Percentiles rank a stretch among this genome's conserved stretches.
These are phyloP conservation scores for Apiospora marii DNA, from an alignment of 2,329 filamentous ascomycete species.

Conservation along the genomic window DNA sequence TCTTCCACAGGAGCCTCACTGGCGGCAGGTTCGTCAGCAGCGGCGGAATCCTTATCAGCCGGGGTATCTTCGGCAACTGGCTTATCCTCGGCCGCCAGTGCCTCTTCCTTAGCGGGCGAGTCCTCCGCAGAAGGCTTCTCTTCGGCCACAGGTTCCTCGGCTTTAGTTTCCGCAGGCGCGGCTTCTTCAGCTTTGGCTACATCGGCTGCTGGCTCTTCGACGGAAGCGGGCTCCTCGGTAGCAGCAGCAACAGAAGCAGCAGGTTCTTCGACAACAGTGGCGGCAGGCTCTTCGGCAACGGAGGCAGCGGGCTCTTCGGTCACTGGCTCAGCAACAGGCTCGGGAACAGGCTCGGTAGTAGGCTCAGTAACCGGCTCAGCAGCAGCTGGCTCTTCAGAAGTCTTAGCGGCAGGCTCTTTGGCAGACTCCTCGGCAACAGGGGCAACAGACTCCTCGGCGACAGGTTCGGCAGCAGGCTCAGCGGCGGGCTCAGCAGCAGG, in stretches of 20 bases:
- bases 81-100: neutral
- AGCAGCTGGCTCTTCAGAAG: conserved; percentile 6
- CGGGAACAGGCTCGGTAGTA: conserved; percentile 28
- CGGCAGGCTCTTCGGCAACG: conserved; percentile 2
- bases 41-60: neutral
- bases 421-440: conserved; percentile 23
- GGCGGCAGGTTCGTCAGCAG: conserved; percentile 3
- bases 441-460: neutral
- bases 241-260: conserved; percentile 7
- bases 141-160: conserved; percentile 24
- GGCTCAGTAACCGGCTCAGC: conserved; percentile 1
- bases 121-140: conserved; percentile 24
- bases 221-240: neutral
- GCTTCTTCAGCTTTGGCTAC: conserved; percentile 21
- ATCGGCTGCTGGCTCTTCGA: neutral
- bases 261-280: neutral
- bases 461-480: neutral
- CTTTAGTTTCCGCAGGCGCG: conserved; percentile 8
- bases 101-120: conserved; percentile 22
- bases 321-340: conserved; percentile 22
- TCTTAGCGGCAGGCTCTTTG: neutral
- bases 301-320: neutral
- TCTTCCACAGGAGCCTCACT: neutral
- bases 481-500: too few relatives aligned
- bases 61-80: neutral